Evolutionary conservation across 352 stramenopile species (phyloP).

Genomic region (Globisporangium takayamanum): DNA sequence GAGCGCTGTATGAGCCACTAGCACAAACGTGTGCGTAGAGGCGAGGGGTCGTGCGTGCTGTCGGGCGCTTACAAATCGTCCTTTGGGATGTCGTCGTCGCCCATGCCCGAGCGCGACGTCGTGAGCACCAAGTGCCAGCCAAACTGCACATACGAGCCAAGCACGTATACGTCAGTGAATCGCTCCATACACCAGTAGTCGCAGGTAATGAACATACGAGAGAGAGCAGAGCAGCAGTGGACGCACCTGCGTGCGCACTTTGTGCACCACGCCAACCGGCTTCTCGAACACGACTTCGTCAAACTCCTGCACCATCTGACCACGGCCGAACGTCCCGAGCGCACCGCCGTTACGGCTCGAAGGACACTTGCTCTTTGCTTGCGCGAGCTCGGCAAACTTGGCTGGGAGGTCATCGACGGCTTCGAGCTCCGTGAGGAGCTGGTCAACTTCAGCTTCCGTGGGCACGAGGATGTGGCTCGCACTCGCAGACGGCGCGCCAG

Average conservation of each 20-base stretch:
- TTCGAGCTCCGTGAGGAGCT: constrained; percentile 40
- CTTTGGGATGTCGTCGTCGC: constrained; percentile 12
- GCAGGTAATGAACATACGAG: constrained; percentile 1
- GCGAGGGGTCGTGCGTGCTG: neutral
- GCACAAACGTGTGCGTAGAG: neutral
- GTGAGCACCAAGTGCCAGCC: constrained; percentile 77
- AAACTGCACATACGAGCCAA: constrained; percentile 29
- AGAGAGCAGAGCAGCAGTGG: neutral
- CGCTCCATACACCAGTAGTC: neutral
- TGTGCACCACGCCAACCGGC: constrained; percentile 56
- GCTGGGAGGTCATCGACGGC: constrained; percentile 35
- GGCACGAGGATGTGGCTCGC: constrained; percentile 75
- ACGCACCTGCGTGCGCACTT: constrained; percentile 67
- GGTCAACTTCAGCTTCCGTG: constrained; percentile 50
- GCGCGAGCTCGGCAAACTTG: constrained; percentile 48
- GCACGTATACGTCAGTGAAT: too few relatives aligned
- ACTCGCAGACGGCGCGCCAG: constrained; percentile 32
- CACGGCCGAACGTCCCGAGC: constrained; percentile 58
- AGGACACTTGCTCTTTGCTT: constrained; percentile 66
- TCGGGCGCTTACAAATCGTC: constrained; percentile 10
- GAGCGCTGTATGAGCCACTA: too few relatives aligned
- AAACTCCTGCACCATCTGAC: constrained; percentile 72
- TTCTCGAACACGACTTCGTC: constrained; percentile 76
- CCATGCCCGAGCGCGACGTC: constrained; percentile 52
- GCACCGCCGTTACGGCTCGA: constrained; percentile 54